phyloP scores from a whole-genome alignment of 1,139 yeast genomes.

The Eremothecium sinecaudum region DNA sequence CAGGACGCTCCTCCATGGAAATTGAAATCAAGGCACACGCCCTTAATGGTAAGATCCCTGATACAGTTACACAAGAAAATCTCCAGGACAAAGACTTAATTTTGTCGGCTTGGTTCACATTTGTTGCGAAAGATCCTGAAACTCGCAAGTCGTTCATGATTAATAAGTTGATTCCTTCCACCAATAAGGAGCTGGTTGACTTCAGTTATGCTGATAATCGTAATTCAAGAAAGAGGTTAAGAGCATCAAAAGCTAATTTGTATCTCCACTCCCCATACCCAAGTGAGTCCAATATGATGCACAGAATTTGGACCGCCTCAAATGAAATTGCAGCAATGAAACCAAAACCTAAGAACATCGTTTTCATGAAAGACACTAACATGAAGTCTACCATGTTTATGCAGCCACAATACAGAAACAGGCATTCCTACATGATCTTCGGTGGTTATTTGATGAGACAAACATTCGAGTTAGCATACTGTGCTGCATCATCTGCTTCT shows the following conservation, averaged over 20 bases:
- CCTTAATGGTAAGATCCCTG: conserved; percentile 41
- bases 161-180: conserved; percentile 65
- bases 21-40: conserved; percentile 84
- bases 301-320: conserved; percentile 64
- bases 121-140: conserved; percentile 87
- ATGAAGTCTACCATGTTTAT: conserved; percentile 71
- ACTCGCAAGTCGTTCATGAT: conserved; percentile 83
- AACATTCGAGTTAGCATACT: conserved; percentile 85
- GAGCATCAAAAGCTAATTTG: conserved; percentile 53
- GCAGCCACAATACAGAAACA: conserved; percentile 94
- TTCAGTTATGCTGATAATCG: conserved; percentile 84
- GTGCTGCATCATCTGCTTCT: conserved; percentile 83
- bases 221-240: conserved; percentile 71
- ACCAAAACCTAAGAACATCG: conserved; percentile 38
- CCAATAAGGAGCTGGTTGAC: conserved; percentile 69
- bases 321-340: conserved; percentile 34
- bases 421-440: conserved; percentile 88
- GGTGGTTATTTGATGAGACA: conserved; percentile 90
- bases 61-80: conserved; percentile 36
- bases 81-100: conserved; percentile 46
- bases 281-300: conserved; percentile 64
- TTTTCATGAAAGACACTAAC: conserved; percentile 62
- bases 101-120: conserved; percentile 83
- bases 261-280: conserved; percentile 60
- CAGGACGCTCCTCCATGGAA: conserved; percentile 93